phyloP scores from a whole-genome alignment of 495 filamentous ascomycete species.

The Staphylotrichum longicolle region DNA sequence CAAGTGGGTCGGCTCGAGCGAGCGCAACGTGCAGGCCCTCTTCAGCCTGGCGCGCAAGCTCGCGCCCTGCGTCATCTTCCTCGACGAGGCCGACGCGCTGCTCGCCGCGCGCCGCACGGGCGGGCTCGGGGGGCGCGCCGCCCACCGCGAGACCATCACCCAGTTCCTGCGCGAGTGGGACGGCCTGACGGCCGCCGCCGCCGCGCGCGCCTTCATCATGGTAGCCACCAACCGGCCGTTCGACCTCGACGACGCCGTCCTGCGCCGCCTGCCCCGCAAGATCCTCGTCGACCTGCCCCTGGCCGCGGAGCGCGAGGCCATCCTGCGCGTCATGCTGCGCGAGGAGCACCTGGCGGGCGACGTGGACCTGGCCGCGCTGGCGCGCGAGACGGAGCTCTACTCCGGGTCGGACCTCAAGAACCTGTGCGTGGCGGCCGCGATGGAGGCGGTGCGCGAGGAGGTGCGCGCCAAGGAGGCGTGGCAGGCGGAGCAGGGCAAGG shows the following conservation, averaged over 20 bases:
- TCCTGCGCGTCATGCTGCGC: constrained; percentile 81
- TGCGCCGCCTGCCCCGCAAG: constrained; percentile 77
- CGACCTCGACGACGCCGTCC: constrained; percentile 91
- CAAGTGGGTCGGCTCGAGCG: constrained; percentile 93
- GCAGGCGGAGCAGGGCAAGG: constrained; percentile 3
- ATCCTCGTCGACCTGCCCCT: constrained; percentile 86
- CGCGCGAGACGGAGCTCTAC: constrained; percentile 81
- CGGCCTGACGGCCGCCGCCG: constrained; percentile 63
- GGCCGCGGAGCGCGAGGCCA: constrained; percentile 70
- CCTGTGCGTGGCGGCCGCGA: constrained; percentile 81
- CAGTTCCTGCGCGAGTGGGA: constrained; percentile 99
- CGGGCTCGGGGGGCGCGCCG: constrained; percentile 47
- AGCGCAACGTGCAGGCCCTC: constrained; percentile 94
- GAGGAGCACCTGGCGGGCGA: constrained; percentile 66
- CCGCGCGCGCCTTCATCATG: constrained; percentile 92
- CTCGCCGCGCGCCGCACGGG: constrained; percentile 66
- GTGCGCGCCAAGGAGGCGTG: constrained; percentile 53
- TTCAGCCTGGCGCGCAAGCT: constrained; percentile 90
- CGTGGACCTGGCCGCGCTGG: constrained; percentile 68
- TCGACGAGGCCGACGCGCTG: constrained; percentile 94
- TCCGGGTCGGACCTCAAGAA: constrained; percentile 98
- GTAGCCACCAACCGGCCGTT: constrained; percentile 96
- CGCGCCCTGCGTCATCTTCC: constrained; percentile 90
- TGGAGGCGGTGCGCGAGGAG: constrained; percentile 82
- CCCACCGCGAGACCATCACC: constrained; percentile 90